Conservation (phyloP, 345 rosid genomes). For the Moringa oleifera region DNA sequence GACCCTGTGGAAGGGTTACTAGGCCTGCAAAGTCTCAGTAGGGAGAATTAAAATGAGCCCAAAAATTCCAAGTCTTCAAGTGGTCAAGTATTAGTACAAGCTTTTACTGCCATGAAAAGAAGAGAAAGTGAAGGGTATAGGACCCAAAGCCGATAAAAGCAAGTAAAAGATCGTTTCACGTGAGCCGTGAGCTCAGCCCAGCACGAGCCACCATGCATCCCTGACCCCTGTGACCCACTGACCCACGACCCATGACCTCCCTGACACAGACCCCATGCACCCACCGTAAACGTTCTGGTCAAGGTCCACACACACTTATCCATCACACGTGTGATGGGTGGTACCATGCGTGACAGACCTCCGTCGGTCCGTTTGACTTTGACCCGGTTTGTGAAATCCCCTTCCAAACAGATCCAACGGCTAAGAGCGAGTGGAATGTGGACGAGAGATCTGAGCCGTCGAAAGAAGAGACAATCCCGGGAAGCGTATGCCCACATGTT, state of each 20-base stretch:
- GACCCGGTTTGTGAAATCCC: not conserved
- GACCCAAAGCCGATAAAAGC: conserved; percentile 1
- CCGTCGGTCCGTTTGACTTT: conserved; percentile 13
- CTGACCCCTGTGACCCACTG: not conserved
- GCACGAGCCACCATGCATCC: conserved; percentile 22
- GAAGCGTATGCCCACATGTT: conserved; percentile 15
- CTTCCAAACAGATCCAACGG: conserved; percentile 11
- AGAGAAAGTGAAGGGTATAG: conserved; percentile 30
- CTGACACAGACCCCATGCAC: conserved; percentile 13
- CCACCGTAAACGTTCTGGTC: conserved; percentile 1
- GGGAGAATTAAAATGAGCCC: not conserved
- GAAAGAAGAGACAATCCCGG: conserved; percentile 19
- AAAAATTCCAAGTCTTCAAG: conserved; percentile 4
- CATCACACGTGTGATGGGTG: conserved; percentile 26
- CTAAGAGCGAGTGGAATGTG: not conserved
- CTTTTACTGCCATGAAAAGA: conserved; percentile 25
- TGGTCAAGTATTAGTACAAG: conserved; percentile 9
- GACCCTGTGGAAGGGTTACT: too few species aligned
- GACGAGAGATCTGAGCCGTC: conserved; percentile 11
- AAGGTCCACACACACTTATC: conserved; percentile 13
- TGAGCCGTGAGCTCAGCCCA: conserved; percentile 26
- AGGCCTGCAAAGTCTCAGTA: conserved; percentile 2
- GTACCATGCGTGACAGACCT: conserved; percentile 15
- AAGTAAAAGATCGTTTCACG: conserved; percentile 31
- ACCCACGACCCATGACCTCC: conserved; percentile 11